Conservation (phyloP, 2,329 filamentous ascomycete species). For the Drechslerella coelobrocha region DNA sequence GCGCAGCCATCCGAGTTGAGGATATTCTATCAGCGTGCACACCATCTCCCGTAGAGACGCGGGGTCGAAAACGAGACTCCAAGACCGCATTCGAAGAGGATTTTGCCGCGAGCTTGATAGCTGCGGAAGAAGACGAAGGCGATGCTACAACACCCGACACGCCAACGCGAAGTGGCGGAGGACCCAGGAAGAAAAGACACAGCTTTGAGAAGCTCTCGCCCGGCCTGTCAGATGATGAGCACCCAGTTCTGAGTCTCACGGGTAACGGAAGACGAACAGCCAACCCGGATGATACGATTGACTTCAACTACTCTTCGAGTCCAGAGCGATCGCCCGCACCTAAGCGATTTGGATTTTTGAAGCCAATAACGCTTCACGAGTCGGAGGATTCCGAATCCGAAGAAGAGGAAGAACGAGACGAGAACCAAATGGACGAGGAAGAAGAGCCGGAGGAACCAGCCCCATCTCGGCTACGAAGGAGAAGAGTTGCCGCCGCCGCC, state of each 20-base stretch:
- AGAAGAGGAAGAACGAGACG: conserved; percentile 33
- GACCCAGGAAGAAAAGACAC: conserved; percentile 20
- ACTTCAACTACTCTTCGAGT: conserved; percentile 49
- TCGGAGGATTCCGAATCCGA: conserved; percentile 33
- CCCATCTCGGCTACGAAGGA: conserved; percentile 15
- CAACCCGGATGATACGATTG: conserved; percentile 40
- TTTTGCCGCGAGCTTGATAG: conserved; percentile 34
- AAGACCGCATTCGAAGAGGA: conserved; percentile 46
- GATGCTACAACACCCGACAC: conserved; percentile 21
- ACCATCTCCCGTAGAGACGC: conserved; percentile 7
- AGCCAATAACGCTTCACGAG: conserved; percentile 16
- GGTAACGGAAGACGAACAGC: conserved; percentile 13
- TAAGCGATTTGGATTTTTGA: conserved; percentile 21
- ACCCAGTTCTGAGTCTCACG: conserved; percentile 12
- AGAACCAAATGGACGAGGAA: conserved; percentile 15
- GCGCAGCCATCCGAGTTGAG: conserved; percentile 6
- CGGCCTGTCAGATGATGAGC: conserved; percentile 9
- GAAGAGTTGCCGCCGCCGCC: neutral
- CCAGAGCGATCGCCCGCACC: conserved; percentile 29
- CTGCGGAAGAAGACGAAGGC: conserved; percentile 25
- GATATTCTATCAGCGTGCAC: conserved; percentile 36
- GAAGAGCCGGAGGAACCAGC: conserved; percentile 11
- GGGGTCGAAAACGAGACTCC: conserved; percentile 42
- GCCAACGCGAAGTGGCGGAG: conserved; percentile 29
- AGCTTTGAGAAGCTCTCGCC: conserved; percentile 22